phyloP scores from a whole-genome alignment of 352 stramenopile genomes.

The Pythium volutum region DNA sequence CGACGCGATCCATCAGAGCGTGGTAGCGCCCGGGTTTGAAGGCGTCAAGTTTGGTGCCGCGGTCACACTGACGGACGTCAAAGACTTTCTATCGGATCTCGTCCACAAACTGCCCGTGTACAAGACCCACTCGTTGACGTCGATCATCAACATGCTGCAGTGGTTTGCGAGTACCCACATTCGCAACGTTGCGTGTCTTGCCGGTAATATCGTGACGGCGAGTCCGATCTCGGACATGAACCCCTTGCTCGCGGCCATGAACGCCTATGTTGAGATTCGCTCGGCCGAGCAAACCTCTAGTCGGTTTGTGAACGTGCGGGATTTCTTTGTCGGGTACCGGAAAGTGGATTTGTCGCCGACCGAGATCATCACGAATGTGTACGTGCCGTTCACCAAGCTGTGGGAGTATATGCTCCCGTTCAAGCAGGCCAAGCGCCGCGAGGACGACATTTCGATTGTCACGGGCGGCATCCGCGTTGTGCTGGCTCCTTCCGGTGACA shows the following conservation, averaged over 20 bases:
- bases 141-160: constrained; percentile 90
- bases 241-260: constrained; percentile 89
- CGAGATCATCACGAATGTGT: constrained; percentile 92
- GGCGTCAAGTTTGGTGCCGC: constrained; percentile 81
- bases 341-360: constrained; percentile 86
- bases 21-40: constrained; percentile 38
- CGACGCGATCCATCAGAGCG: constrained; percentile 55
- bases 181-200: constrained; percentile 94
- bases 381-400: constrained; percentile 81
- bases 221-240: constrained; percentile 98
- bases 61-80: constrained; percentile 70
- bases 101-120: constrained; percentile 36
- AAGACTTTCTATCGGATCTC: constrained; percentile 47
- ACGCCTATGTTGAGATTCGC: constrained; percentile 65
- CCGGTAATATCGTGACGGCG: constrained; percentile 95
- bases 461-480: constrained; percentile 91
- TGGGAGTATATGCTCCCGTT: constrained; percentile 95
- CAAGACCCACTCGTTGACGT: constrained; percentile 49
- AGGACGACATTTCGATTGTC: constrained; percentile 98
- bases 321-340: constrained; percentile 96
- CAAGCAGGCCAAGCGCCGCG: constrained; percentile 93
- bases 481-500: constrained; percentile 35
- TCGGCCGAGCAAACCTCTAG: constrained; percentile 22
- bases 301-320: constrained; percentile 65
- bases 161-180: constrained; percentile 98